Evolutionary conservation across 352 stramenopile species (phyloP).

Genomic region (Saprolegnia diclina): DNA sequence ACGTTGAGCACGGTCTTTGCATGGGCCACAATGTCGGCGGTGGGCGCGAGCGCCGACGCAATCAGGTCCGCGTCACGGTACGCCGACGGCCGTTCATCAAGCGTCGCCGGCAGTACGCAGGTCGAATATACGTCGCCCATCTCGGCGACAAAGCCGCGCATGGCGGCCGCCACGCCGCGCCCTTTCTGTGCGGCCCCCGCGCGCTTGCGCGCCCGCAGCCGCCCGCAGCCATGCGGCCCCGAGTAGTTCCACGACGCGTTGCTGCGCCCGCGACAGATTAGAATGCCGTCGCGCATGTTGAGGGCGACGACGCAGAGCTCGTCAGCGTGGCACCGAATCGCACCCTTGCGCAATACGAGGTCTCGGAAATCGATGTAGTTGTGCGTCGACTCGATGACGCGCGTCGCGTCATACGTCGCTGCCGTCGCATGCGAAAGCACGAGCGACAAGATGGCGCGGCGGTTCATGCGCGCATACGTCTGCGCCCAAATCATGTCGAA

Average conservation of each 20-base stretch:
- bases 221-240: conserved; percentile 31
- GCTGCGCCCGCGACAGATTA: conserved; percentile 29
- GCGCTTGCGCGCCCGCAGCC: background rate
- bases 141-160: conserved; percentile 9
- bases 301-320: conserved; percentile 31
- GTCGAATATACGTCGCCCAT: conserved; percentile 16
- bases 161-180: background rate
- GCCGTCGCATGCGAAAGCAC: conserved; percentile 19
- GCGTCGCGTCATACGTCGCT: conserved; percentile 10
- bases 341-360: conserved; percentile 32
- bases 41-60: background rate
- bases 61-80: conserved; percentile 17
- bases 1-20: conserved; percentile 16
- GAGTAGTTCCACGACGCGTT: conserved; percentile 29
- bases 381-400: conserved; percentile 25
- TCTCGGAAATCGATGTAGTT: conserved; percentile 36
- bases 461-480: conserved; percentile 31
- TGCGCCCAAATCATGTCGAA: conserved; percentile 35
- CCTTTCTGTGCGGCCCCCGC: background rate
- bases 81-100: conserved; percentile 19
- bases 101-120: conserved; percentile 13
- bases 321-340: conserved; percentile 28
- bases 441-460: conserved; percentile 29
- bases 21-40: conserved; percentile 2
- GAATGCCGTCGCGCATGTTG: conserved; percentile 30